These are phyloP conservation scores for Trypanosoma melophagium DNA, from an alignment of 208 protist genomes.

Conservation along the genomic window DNA sequence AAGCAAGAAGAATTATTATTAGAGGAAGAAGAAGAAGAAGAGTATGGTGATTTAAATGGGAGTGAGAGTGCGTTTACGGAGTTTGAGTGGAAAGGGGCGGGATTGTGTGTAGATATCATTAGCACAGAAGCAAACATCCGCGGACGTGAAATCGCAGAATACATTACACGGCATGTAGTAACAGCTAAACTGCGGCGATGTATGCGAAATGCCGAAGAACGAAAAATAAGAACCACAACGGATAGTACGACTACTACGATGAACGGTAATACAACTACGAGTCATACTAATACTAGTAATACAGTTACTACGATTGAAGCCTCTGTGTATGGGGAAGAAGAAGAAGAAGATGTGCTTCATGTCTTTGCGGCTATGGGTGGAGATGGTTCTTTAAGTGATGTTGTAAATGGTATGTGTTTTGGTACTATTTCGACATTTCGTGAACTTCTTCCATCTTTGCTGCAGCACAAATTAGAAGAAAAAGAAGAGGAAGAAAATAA, in stretches of 20 bases:
- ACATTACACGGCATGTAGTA: conserved; percentile 17
- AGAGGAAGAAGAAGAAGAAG: background rate
- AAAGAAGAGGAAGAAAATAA: background rate
- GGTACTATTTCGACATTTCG: conserved; percentile 44
- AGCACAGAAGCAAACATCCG: conserved; percentile 17
- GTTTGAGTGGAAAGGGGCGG: background rate
- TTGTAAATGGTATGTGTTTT: conserved; percentile 68
- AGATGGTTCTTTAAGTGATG: conserved; percentile 81
- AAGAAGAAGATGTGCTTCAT: conserved; percentile 21
- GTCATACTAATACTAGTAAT: background rate
- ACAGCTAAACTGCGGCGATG: conserved; percentile 3
- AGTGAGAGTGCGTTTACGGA: background rate
- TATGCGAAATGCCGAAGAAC: background rate
- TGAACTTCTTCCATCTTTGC: background rate
- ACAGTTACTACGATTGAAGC: background rate
- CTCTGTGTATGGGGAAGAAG: too few species aligned
- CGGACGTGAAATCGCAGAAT: conserved; percentile 16
- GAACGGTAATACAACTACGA: background rate
- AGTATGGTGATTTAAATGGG: background rate
- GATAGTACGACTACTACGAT: too few species aligned
- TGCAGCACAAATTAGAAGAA: background rate
- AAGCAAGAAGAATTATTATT: background rate
- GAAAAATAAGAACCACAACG: too few species aligned
- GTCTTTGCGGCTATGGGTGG: conserved; percentile 67
- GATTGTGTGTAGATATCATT: conserved; percentile 25